Evolutionary conservation across 2,329 filamentous ascomycete genomes (phyloP).

Genomic region (Xylariaceae sp.): DNA sequence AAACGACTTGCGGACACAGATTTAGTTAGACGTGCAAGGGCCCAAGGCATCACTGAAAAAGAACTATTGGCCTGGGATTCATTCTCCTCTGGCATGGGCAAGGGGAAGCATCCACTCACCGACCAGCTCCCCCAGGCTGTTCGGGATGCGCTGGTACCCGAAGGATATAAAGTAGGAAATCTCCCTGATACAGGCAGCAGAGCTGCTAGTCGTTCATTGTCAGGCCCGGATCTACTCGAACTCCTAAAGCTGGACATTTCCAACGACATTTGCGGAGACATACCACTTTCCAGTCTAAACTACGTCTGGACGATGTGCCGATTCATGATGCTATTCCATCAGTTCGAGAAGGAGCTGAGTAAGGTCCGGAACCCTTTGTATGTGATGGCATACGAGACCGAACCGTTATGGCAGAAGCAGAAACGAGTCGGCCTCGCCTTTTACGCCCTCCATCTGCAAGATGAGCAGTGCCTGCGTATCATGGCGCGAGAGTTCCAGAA

Average conservation of each 20-base stretch:
- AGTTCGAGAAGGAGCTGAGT: conserved; percentile 29
- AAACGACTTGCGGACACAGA: conserved; percentile 27
- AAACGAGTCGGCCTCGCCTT: conserved; percentile 25
- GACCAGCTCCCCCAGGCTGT: neutral
- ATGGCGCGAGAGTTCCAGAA: conserved; percentile 30
- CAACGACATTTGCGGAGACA: conserved; percentile 27
- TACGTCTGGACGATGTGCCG: conserved; percentile 27
- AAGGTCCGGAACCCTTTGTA: conserved; percentile 27
- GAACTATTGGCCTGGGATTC: conserved; percentile 4
- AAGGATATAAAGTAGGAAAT: conserved; percentile 7
- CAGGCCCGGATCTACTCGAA: conserved; percentile 11
- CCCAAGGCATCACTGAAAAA: conserved; percentile 18
- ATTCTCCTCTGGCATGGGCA: neutral
- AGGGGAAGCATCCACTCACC: neutral
- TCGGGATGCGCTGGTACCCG: neutral
- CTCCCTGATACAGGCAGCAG: neutral
- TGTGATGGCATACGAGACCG: conserved; percentile 28
- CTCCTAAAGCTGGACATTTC: conserved; percentile 27
- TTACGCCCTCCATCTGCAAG: conserved; percentile 23
- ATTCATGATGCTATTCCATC: conserved; percentile 25
- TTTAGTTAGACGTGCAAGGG: conserved; percentile 25
- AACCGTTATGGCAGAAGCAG: conserved; percentile 10
- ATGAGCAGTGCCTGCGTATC: conserved; percentile 31
- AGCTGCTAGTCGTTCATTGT: conserved; percentile 10
- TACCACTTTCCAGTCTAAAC: conserved; percentile 32